Conservation (phyloP, 306 rosid species). For the Malus domestica region DNA sequence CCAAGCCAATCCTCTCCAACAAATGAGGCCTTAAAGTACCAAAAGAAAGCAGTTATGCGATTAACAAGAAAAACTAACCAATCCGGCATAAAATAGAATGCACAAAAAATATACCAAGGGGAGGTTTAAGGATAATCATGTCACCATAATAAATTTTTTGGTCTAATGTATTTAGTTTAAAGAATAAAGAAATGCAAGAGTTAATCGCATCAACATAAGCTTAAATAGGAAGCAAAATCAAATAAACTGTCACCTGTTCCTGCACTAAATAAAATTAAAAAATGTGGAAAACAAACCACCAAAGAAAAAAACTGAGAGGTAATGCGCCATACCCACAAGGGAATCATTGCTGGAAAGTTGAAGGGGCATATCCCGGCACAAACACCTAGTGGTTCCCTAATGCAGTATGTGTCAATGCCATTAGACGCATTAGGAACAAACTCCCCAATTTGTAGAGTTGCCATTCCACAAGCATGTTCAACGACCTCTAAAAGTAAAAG, state of each 20-base stretch:
- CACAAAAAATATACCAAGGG: background rate
- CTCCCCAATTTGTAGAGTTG: constrained; percentile 61
- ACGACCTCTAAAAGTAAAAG: constrained; percentile 50
- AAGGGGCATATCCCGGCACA: constrained; percentile 77
- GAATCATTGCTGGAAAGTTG: constrained; percentile 51
- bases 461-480: constrained; percentile 69
- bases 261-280: background rate
- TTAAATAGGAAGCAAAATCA: background rate
- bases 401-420: constrained; percentile 63
- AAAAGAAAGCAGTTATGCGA: background rate
- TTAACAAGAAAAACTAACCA: background rate
- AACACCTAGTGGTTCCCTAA: constrained; percentile 79
- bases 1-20: too few relatives aligned
- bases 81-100: background rate
- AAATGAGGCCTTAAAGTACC: background rate
- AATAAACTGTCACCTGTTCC: background rate
- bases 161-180: background rate
- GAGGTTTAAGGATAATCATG: background rate
- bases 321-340: constrained; percentile 60
- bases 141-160: background rate
- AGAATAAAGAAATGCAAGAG: background rate
- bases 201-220: background rate
- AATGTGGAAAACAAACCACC: background rate
- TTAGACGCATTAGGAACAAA: constrained; percentile 53
- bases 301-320: background rate